A percentile compares a stretch with the other conserved stretches of the same genome.
Evolutionary conservation across 306 rosid genomes (phyloP).

Genomic region (Senna siamea): DNA sequence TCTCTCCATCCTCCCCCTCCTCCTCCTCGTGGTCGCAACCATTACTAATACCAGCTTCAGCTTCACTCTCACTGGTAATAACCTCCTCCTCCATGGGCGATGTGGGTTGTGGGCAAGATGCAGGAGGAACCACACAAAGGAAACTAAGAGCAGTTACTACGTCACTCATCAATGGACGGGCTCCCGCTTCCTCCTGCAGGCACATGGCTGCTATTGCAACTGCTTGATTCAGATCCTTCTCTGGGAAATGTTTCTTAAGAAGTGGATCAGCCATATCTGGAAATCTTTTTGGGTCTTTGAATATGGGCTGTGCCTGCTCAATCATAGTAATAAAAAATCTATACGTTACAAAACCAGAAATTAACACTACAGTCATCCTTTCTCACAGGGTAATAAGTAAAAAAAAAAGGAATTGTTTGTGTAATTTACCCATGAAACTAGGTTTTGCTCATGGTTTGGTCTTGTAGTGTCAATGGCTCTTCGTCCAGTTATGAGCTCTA

Average conservation of each 20-base stretch:
- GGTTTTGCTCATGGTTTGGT: constrained; percentile 75
- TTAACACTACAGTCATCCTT: no score
- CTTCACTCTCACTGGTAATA: no score
- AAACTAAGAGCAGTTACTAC: constrained; percentile 79
- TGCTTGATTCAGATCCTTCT: constrained; percentile 86
- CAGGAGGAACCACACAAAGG: constrained; percentile 56
- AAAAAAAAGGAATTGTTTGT: no score
- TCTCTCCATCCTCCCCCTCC: no score
- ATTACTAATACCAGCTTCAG: no score
- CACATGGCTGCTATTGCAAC: constrained; percentile 97
- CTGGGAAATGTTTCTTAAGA: constrained; percentile 60
- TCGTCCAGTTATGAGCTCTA: constrained; percentile 88
- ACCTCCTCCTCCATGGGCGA: no score
- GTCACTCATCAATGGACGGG: constrained; percentile 88
- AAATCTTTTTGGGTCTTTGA: constrained; percentile 74
- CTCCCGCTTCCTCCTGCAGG: constrained; percentile 84
- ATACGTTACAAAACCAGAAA: no score
- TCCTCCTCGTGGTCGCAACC: no score
- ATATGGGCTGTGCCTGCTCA: constrained; percentile 83
- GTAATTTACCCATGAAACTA: constrained; percentile 80
- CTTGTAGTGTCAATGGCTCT: constrained; percentile 76
- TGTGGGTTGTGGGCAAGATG: no score
- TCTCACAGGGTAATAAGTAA: no score
- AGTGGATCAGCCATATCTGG: constrained; percentile 77
- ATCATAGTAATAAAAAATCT: no score